Conservation (phyloP, 2,329 filamentous ascomycete species). For the Magnaporthales sp. region DNA sequence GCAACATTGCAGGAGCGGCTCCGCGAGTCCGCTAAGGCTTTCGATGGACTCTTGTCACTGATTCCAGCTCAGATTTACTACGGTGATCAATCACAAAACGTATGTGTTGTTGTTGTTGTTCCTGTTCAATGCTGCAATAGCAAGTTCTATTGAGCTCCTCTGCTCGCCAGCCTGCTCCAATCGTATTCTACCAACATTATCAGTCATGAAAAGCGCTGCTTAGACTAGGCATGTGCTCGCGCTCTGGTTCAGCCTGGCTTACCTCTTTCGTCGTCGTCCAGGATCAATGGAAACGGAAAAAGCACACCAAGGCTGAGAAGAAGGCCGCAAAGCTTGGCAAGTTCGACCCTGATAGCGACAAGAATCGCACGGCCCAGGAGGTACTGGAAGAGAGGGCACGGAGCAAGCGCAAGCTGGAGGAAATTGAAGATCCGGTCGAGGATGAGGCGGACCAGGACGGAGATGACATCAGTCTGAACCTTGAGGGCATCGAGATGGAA, state of each 20-base stretch:
- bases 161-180: background rate
- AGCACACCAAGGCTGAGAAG: conserved; percentile 89
- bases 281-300: conserved; percentile 93
- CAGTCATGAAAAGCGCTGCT: background rate
- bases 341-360: conserved; percentile 77
- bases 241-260: background rate
- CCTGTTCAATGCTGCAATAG: background rate
- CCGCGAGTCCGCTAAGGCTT: conserved; percentile 59
- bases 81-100: conserved; percentile 70
- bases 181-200: background rate
- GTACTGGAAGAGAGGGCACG: conserved; percentile 72
- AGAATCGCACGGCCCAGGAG: conserved; percentile 79
- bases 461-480: conserved; percentile 26
- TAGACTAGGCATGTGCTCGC: background rate
- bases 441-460: conserved; percentile 32
- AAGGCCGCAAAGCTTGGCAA: conserved; percentile 52
- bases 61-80: conserved; percentile 91
- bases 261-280: conserved; percentile 25
- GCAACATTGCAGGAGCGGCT: conserved; percentile 38
- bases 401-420: conserved; percentile 74
- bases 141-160: background rate
- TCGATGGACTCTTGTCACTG: conserved; percentile 77
- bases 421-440: conserved; percentile 43
- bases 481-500: conserved; percentile 49
- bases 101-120: conserved; percentile 42